Percentiles rank a stretch among this genome's conserved stretches.
Conservation (phyloP, 2,329 filamentous ascomycete species). For the Thermoascus crustaceus region DNA sequence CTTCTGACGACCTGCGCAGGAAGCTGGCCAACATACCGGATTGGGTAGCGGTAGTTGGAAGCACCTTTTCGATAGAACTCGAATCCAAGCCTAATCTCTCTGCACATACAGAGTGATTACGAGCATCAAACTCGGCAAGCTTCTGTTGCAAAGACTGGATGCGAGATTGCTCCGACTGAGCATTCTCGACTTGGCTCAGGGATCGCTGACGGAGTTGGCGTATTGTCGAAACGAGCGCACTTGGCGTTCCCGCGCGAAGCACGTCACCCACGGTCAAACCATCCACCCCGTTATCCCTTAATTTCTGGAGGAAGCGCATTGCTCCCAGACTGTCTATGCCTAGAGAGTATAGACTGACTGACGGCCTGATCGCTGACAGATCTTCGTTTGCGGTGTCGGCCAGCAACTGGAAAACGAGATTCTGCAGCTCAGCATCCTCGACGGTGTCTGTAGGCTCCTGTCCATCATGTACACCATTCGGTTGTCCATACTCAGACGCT, state of each 20-base stretch:
- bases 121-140: slow-evolving; percentile 12
- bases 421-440: slow-evolving; percentile 4
- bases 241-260: slow-evolving; percentile 19
- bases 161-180: neutral
- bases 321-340: slow-evolving; percentile 31
- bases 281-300: slow-evolving; percentile 19
- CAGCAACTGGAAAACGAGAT: slow-evolving; percentile 12
- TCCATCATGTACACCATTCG: slow-evolving; percentile 3
- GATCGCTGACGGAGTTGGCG: slow-evolving; percentile 3
- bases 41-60: slow-evolving; percentile 28
- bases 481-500: neutral
- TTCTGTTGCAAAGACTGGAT: neutral
- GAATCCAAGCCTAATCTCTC: slow-evolving; percentile 11
- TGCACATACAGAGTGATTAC: slow-evolving; percentile 12
- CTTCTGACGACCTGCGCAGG: slow-evolving; percentile 14
- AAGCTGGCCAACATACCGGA: slow-evolving; percentile 30
- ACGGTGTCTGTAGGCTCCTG: slow-evolving; percentile 6
- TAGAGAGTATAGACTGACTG: slow-evolving; percentile 15
- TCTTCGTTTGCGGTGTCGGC: slow-evolving; percentile 11
- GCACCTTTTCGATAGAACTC: slow-evolving; percentile 18
- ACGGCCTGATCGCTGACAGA: slow-evolving; percentile 10
- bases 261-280: slow-evolving; percentile 20
- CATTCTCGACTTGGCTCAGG: neutral
- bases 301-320: slow-evolving; percentile 25
- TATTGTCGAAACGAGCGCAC: slow-evolving; percentile 15